Base-by-base conservation (phyloP, 2,329 filamentous ascomycete genomes). In the Coniochaeta hoffmannii region DNA sequence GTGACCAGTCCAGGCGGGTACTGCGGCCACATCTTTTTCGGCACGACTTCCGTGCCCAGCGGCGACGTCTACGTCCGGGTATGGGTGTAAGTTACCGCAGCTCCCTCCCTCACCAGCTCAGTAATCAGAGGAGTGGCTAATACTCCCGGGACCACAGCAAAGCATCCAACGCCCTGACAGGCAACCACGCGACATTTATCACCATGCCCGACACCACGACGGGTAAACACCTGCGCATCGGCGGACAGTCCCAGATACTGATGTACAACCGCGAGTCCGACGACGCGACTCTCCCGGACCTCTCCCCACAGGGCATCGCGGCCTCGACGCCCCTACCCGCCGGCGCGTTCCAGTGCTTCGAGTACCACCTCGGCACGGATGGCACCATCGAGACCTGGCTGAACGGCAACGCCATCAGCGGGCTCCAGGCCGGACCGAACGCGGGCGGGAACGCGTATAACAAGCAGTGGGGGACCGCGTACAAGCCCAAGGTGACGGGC, bases 381-480 rank as follows among this genome's bases (percentile, higher is more conserved):
- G 82, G 81, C 34, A 79, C 72, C 11, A 71, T 85, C 53, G 79
- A 83, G 72, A 85, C 82, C 1, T 85, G 82, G 82, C 63, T 85
- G 59, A 78, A 84, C 66, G 74, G 72, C 57, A 68, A 68, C 15
- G 72, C 73, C 10, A 72, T 85, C 55, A 67, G 71, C 1, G 82
- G 79, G 2, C 72, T 85, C 11, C 81, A 76, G 0, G 65, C 71
- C 34, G 83, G 83, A 61, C 58, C 69, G 35, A 80, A 83, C 61
- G 76, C 74, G 2, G 72, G 65, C 1, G 32, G 32, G 10, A 50
- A 50, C 44, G n/a, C 44, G 6, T 50, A 50, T 30, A 22, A 3
- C n/a, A 10, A 6, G 10, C 75, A 78, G 62, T 85, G 82, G 82
- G 68, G 73, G 59, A 76, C 75, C 63, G 65, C 58, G 31, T 64